phyloP scores from a whole-genome alignment of 176 grass and related monocot species.

The Themeda triandra region DNA sequence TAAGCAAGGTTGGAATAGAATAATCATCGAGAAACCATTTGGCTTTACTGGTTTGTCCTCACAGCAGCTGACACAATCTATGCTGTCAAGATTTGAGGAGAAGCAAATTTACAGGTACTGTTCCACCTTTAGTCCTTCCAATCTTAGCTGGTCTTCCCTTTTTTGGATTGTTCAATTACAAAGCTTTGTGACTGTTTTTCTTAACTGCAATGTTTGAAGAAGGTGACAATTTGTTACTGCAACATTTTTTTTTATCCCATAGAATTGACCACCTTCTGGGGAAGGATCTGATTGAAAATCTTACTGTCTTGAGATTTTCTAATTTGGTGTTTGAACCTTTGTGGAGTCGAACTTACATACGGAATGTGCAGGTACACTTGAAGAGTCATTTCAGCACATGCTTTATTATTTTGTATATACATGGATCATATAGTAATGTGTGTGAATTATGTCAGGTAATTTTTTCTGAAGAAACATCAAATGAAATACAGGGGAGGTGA shows the following conservation, averaged over 20 bases:
- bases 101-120: conserved; percentile 88
- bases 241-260: background rate
- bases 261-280: conserved; percentile 97
- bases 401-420: conserved; percentile 23
- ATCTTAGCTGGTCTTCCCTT: background rate
- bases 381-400: background rate
- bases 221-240: background rate
- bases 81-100: conserved; percentile 81
- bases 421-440: background rate
- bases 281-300: conserved; percentile 94
- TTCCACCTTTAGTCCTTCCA: conserved; percentile 15
- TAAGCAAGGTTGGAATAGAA: conserved; percentile 84
- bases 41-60: conserved; percentile 85
- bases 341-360: conserved; percentile 82
- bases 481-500: conserved; percentile 80
- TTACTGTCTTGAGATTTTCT: conserved; percentile 94
- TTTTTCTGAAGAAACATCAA: conserved; percentile 87
- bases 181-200: conserved; percentile 14
- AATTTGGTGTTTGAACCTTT: conserved; percentile 98
- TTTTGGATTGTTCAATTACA: conserved; percentile 6
- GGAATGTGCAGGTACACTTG: conserved; percentile 80
- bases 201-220: background rate
- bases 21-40: conserved; percentile 98
- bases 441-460: conserved; percentile 58
- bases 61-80: conserved; percentile 49